Evolutionary conservation across 2,329 filamentous ascomycete species (phyloP), one percentile per base, ranked within the genome.

Genomic region (Coniochaeta sp.): DNA sequence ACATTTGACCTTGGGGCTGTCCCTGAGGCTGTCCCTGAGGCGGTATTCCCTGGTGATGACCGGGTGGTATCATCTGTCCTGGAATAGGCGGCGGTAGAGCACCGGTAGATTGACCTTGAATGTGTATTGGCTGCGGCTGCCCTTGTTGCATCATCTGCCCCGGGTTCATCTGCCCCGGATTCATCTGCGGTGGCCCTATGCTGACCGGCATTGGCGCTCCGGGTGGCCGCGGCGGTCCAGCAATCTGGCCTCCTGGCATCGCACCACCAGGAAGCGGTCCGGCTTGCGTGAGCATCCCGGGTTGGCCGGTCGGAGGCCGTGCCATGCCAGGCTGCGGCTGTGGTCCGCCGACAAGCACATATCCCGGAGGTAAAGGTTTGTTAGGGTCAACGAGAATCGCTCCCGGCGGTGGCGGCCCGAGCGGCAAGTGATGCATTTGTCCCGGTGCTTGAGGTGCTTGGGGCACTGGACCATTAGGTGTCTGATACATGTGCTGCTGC

Each of bases 261-360:
- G 9, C 3, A 12, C 22, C 47, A 17, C 22, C 26, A 26, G 47
- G 26, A n/a, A 28, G n/a, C 11, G 47, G 47, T 5, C 26, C 22
- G 19, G 24, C 47, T n/a, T 52, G 47, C 47, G 17, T 28, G 14
- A n/a, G 12, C 22, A 31, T n/a, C 12, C 47, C 47, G 22, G 22
- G 22, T 11, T 19, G 22, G n/a, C 22, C 31, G 14, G 31, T 3
- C 3, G 54, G 34, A 8, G 54, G 54, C n/a, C 26, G 54, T 14
- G 33, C 26, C 26, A 26, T 24, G 9, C 54, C 54, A n/a, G 54
- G 54, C 19, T 36, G 54, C 31, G 28, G 54, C n/a, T 22, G 54
- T 57, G 17, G 54, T 57, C 54, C 54, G 19, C 54, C 34, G 17
- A 57, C 54, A 19, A 57, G 54, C 16, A 57, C 54, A 36, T 57